Base-by-base conservation (phyloP, 225 moss, liverwort and hornwort genomes). In the Sphagnum contortum region DNA sequence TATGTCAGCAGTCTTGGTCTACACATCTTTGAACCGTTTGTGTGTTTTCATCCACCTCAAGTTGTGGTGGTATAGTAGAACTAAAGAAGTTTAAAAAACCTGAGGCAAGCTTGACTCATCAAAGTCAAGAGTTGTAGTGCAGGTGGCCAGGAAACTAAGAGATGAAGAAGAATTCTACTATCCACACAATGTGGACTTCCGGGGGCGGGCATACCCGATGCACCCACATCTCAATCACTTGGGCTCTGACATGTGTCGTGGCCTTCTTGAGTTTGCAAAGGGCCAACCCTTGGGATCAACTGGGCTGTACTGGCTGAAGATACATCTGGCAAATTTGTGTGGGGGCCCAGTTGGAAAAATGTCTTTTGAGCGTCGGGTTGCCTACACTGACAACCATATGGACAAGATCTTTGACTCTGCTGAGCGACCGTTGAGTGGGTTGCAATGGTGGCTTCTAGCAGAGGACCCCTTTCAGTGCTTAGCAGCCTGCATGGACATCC, bases 201-300 rank as follows among this genome's bases (percentile, higher is more conserved):
- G 89, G 63, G 94, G 94, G 29, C 88, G 91, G 55, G 94, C 94
- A 51, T 94, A 94, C 70, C 91, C 91, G 5, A 80, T 94, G 88
- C 94, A 94, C 70, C 89, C 94, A 50, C 88, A 94, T 80, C 75
- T 94, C 62, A 89, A 94, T 65, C 94, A 94, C 74, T 74, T 94
- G 74, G 91, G 94, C 46, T 87, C 85, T 73, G 94, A 94, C 66
- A 55, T 94, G 71, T 94, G 88, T 64, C 84, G 91, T 73, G 94
- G 94, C 48, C 64, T 87, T 60, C 66, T 94, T 50, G 83, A 85
- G 48, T 94, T 94, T 79, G 76, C 85, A 45, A 61, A 66, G 45
- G 94, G 94, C 49, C 83, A 70, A 63, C 77, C 83, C 49, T 76
- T 94, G 68, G 89, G 94, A 59, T 49, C 67, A 14, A 76, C 66